Evolutionary conservation across 2,329 filamentous ascomycete species (phyloP), one percentile per base, ranked within the genome.

Genomic region (Coniochaeta ligniaria): DNA sequence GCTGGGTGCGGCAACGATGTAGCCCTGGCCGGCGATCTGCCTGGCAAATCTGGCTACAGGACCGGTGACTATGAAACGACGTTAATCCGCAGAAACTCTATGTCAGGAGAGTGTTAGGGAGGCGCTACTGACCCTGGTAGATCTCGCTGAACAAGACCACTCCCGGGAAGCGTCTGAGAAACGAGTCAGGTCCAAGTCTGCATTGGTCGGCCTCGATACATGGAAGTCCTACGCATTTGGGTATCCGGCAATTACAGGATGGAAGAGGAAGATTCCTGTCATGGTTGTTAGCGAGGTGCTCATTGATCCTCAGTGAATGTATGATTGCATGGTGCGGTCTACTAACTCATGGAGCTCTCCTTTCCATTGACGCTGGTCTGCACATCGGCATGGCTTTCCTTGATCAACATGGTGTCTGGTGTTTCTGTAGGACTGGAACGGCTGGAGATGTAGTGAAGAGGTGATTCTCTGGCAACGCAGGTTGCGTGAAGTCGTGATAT

Each of bases 131-230:
- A 92, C 92, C 92, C 86, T 97, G 93, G 71, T 97, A 97, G 69
- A 97, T 97, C 76, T 97, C 93, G 67, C 89, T 93, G 72, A 96
- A 97, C 60, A 97, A 81, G 16, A 91, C 89, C 6, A 97, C 90
- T 22, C 90, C 92, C 0, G 92, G 92, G 69, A 96, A 96, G 57
- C 81, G 80, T 33, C 84, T 85, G 62, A 59, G 24, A 17, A 50
- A 55, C 35, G 24, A 45, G n/a, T 50, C 22, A 56, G 22, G 14
- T 14, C 36, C n/a, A 22, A 31, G 5, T 35, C 50, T 35, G n/a
- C 20, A 47, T 6, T 17, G 47, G 1, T 24, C n/a, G 17, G 3
- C 24, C 6, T 12, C 14, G 12, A 52, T 7, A n/a, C 22, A 22
- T 20, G 22, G 33, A 38, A 14, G 28, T 68, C 82, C 70, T 86